phyloP scores from a whole-genome alignment of 495 filamentous ascomycete species.

The Penicillium pancosmium region DNA sequence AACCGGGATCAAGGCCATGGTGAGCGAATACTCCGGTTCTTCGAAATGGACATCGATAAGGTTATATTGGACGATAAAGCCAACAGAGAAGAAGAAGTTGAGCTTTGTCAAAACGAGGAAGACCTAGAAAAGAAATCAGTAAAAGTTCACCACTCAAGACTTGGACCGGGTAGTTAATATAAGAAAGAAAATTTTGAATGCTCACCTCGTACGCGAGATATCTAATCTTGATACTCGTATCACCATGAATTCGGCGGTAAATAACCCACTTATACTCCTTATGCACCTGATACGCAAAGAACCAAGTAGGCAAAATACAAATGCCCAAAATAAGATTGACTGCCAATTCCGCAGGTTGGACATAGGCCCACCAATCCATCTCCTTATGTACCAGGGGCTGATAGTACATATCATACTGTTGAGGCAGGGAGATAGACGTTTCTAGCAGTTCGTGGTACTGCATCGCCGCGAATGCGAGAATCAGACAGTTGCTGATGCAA shows the following conservation, averaged over 20 bases:
- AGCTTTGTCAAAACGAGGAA: conserved; percentile 25
- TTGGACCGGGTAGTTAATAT: too few species aligned
- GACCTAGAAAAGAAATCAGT: conserved; percentile 8
- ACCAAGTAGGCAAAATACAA: conserved; percentile 17
- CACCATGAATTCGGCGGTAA: conserved; percentile 24
- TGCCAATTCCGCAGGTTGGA: conserved; percentile 18
- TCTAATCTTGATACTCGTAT: conserved; percentile 10
- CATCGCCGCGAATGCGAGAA: conserved; percentile 21
- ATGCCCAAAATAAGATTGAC: conserved; percentile 21
- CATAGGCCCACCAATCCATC: conserved; percentile 15
- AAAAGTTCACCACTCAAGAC: not conserved
- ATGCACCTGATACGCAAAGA: conserved; percentile 22
- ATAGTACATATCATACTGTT: not conserved
- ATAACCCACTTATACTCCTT: conserved; percentile 29
- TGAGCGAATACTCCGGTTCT: conserved; percentile 27
- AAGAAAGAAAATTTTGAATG: not conserved
- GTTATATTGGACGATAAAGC: conserved; percentile 28
- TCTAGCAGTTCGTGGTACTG: conserved; percentile 14
- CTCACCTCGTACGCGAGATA: conserved; percentile 28
- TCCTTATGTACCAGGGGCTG: conserved; percentile 19
- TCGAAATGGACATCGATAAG: conserved; percentile 29
- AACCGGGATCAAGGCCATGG: conserved; percentile 22
- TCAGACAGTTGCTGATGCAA: conserved; percentile 24
- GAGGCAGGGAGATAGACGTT: not conserved
- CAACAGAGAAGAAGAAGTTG: conserved; percentile 25